A percentile compares a stretch with the other conserved stretches of the same genome.
phyloP scores from a whole-genome alignment of 2,329 filamentous ascomycete species.

The Fusarium acutatum region DNA sequence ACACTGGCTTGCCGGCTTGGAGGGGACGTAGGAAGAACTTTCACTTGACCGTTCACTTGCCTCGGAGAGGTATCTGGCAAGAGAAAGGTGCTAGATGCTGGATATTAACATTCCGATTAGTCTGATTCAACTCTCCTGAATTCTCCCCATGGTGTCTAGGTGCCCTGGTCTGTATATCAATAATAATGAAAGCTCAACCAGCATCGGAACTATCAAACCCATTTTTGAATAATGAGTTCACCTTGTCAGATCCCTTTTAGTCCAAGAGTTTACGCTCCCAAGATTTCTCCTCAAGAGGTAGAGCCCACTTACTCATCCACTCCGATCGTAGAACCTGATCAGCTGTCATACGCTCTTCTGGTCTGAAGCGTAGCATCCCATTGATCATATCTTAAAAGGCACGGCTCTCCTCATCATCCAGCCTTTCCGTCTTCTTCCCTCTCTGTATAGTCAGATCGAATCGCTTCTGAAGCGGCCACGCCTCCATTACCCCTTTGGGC shows the following conservation, averaged over 20 bases:
- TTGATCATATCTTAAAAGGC: not conserved
- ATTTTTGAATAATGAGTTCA: not conserved
- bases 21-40: not conserved
- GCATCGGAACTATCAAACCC: not conserved
- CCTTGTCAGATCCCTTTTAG: not conserved
- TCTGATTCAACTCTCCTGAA: not conserved
- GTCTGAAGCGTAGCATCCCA: not conserved
- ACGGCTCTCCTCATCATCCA: rapidly evolving
- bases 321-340: not conserved
- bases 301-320: not conserved
- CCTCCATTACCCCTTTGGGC: too few species aligned
- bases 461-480: not conserved
- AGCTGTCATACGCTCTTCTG: not conserved
- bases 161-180: too few species aligned
- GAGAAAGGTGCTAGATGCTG: not conserved
- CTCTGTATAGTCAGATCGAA: too few species aligned
- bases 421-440: too few species aligned
- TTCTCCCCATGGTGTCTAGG: rapidly evolving
- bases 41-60: not conserved
- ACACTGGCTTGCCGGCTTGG: not conserved
- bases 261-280: not conserved
- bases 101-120: too few species aligned
- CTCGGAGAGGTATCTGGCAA: not conserved
- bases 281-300: not conserved
- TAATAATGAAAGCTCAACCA: too few species aligned